A percentile compares a stretch with the other conserved stretches of the same genome.
These are phyloP conservation scores for Trichoderma lentiforme DNA, from an alignment of 2,329 filamentous ascomycete species.

Conservation along the genomic window DNA sequence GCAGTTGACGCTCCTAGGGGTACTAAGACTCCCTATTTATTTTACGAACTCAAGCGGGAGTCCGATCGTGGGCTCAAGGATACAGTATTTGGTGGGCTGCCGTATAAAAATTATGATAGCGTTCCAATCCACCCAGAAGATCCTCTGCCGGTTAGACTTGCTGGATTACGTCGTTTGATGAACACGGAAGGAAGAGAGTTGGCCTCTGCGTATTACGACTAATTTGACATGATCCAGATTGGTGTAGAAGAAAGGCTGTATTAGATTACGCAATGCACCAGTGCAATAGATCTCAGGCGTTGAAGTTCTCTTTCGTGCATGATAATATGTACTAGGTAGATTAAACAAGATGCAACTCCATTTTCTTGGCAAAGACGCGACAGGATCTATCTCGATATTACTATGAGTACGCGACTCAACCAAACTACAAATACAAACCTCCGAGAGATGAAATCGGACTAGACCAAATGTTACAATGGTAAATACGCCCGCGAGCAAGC, in stretches of 20 bases:
- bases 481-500: no score
- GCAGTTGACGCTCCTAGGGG: neutral
- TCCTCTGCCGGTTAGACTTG: neutral
- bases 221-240: neutral
- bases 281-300: neutral
- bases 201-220: neutral
- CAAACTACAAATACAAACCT: fast-evolving
- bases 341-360: no score
- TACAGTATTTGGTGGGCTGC: neutral
- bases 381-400: no score
- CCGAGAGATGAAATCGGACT: no score
- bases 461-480: no score
- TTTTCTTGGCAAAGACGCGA: no score
- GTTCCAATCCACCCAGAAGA: neutral
- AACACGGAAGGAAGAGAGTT: neutral
- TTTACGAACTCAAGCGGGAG: neutral
- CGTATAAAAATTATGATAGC: neutral
- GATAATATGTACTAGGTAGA: no score
- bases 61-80: neutral
- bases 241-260: neutral
- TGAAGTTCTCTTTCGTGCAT: neutral
- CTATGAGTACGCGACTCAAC: no score
- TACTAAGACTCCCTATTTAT: neutral
- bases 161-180: neutral
- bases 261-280: neutral